phyloP scores from a whole-genome alignment of 768 basidiomycete species.

The Suillus weaverae region DNA sequence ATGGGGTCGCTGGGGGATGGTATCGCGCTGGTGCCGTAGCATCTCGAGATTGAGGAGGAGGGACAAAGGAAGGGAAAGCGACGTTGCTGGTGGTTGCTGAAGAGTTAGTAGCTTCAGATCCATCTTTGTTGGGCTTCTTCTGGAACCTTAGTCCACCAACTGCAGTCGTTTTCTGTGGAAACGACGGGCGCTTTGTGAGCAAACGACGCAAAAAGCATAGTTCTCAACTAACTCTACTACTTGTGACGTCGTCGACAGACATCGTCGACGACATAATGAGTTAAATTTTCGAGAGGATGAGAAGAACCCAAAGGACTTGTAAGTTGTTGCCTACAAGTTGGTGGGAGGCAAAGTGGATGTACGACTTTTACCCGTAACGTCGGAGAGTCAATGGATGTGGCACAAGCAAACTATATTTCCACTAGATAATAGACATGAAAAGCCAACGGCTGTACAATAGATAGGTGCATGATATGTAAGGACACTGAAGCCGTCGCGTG shows the following conservation, averaged over 20 bases:
- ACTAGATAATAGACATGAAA: constrained; percentile 33
- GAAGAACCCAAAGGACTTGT: constrained; percentile 4
- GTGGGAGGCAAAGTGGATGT: constrained; percentile 21
- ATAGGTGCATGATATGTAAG: constrained; percentile 10
- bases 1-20: constrained; percentile 49
- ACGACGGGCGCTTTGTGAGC: constrained; percentile 34
- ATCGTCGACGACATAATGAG: constrained; percentile 33
- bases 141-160: constrained; percentile 49
- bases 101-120: constrained; percentile 31
- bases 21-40: constrained; percentile 65
- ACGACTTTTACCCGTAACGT: constrained; percentile 38
- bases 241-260: constrained; percentile 48
- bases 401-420: constrained; percentile 40
- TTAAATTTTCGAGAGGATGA: not conserved
- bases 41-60: constrained; percentile 73
- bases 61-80: constrained; percentile 42
- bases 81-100: constrained; percentile 66
- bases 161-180: constrained; percentile 39
- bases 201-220: constrained; percentile 24
- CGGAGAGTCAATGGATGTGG: constrained; percentile 58
- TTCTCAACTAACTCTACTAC: constrained; percentile 51
- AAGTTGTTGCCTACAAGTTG: constrained; percentile 17
- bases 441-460: constrained; percentile 23
- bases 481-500: not conserved
- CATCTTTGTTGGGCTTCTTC: constrained; percentile 39